Evolutionary conservation across 768 basidiomycete genomes (phyloP).

Genomic region (Trametes maxima): DNA sequence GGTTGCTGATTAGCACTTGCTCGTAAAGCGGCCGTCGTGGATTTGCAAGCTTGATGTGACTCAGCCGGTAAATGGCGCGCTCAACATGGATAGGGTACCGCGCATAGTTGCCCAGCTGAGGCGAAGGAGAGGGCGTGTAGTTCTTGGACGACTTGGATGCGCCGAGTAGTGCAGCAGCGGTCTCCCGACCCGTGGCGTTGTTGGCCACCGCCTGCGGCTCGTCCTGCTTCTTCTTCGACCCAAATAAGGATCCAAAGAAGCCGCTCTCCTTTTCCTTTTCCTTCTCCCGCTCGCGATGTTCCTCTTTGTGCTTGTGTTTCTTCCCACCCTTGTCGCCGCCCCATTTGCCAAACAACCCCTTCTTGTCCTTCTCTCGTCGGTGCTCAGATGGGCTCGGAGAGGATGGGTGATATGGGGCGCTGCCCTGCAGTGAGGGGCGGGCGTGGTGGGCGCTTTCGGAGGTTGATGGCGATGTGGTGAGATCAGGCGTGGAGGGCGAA

Average conservation of each 20-base stretch:
- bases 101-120: constrained; percentile 56
- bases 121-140: constrained; percentile 62
- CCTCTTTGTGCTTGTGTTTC: constrained; percentile 45
- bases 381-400: constrained; percentile 32
- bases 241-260: constrained; percentile 92
- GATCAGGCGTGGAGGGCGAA: constrained; percentile 45
- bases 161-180: constrained; percentile 85
- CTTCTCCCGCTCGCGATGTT: constrained; percentile 52
- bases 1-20: constrained; percentile 89
- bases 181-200: constrained; percentile 69
- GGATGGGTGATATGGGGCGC: constrained; percentile 32
- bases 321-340: constrained; percentile 66
- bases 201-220: constrained; percentile 46
- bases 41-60: constrained; percentile 98
- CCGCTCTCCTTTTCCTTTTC: constrained; percentile 72
- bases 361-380: constrained; percentile 64
- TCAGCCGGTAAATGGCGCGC: constrained; percentile 93
- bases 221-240: constrained; percentile 84
- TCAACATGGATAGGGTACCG: constrained; percentile 99
- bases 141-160: constrained; percentile 79
- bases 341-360: constrained; percentile 68
- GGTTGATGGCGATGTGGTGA: constrained; percentile 15
- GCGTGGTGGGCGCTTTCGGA: constrained; percentile 22
- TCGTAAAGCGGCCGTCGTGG: constrained; percentile 95
- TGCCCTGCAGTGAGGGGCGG: constrained; percentile 33